Conservation (phyloP, 2,329 filamentous ascomycete genomes). For the Exophiala lecanii-corni region DNA sequence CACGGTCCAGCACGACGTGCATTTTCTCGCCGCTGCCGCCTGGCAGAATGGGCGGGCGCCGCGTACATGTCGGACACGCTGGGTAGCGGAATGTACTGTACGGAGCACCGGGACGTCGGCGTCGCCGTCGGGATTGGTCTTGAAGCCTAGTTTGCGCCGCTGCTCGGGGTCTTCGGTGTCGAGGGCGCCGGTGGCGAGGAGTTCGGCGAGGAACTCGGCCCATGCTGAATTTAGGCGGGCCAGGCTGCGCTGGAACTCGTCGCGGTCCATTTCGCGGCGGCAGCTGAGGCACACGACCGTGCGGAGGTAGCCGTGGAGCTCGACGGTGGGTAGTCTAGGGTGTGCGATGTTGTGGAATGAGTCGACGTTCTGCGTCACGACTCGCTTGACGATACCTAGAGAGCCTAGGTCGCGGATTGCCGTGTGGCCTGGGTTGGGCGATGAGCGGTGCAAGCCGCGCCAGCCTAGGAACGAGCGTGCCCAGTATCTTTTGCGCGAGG, state of each 20-base stretch:
- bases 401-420: constrained; percentile 68
- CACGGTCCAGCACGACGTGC: constrained; percentile 65
- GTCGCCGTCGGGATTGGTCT: constrained; percentile 89
- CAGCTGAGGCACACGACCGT: constrained; percentile 78
- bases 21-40: constrained; percentile 57
- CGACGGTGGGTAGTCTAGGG: constrained; percentile 67
- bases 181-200: constrained; percentile 69
- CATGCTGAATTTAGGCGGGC: constrained; percentile 79
- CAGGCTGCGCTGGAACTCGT: constrained; percentile 70
- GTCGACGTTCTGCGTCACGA: constrained; percentile 96
- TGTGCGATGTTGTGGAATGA: constrained; percentile 82
- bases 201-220: constrained; percentile 69
- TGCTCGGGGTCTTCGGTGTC: constrained; percentile 71
- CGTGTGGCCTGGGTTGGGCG: constrained; percentile 73
- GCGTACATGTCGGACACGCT: constrained; percentile 74
- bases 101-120: constrained; percentile 83
- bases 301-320: constrained; percentile 87
- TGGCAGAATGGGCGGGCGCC: constrained; percentile 52
- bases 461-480: constrained; percentile 90
- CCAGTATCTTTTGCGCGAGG: constrained; percentile 90
- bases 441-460: constrained; percentile 73
- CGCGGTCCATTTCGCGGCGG: constrained; percentile 63
- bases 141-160: constrained; percentile 63
- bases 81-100: constrained; percentile 91
- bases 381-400: constrained; percentile 66